Percentiles rank a stretch among this genome's conserved stretches.
Conservation (phyloP, 2,329 filamentous ascomycete genomes). For the Aspergillus sp. region DNA sequence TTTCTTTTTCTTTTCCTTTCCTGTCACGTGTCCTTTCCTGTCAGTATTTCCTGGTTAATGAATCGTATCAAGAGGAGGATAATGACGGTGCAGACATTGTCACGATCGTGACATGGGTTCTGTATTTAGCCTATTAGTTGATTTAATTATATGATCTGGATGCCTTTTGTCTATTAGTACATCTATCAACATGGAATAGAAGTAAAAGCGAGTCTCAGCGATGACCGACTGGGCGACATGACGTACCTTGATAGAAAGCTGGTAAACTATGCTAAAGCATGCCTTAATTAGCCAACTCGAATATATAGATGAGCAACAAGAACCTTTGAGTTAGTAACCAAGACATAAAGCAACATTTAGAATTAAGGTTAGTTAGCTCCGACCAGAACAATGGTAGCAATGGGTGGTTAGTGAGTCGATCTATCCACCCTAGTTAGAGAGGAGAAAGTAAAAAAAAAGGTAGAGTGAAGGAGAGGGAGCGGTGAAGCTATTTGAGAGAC, state of each 20-base stretch:
- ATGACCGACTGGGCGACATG: neutral
- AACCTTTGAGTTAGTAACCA: too few species aligned
- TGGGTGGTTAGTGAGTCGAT: neutral
- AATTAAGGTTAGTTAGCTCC: neutral
- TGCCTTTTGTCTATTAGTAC: neutral
- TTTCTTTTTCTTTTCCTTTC: slow-evolving; percentile 7
- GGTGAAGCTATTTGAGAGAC: neutral
- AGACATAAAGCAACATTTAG: too few species aligned
- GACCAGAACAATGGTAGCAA: neutral
- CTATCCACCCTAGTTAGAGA: neutral
- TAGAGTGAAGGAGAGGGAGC: neutral
- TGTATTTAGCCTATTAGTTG: slow-evolving; percentile 10
- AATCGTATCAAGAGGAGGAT: slow-evolving; percentile 1
- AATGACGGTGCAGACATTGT: slow-evolving; percentile 10
- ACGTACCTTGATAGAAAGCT: neutral
- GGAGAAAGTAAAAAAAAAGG: neutral
- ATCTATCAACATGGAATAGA: too few species aligned
- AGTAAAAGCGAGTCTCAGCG: neutral
- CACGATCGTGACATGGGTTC: slow-evolving; percentile 1
- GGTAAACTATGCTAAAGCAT: too few species aligned
- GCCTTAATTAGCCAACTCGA: too few species aligned
- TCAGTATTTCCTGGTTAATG: slow-evolving; percentile 2
- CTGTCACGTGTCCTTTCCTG: slow-evolving; percentile 1
- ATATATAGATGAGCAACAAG: too few species aligned
- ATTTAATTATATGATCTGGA: neutral